These are phyloP conservation scores for Penicillium rolfsii DNA, from an alignment of 2,329 filamentous ascomycete genomes.

Conservation along the genomic window DNA sequence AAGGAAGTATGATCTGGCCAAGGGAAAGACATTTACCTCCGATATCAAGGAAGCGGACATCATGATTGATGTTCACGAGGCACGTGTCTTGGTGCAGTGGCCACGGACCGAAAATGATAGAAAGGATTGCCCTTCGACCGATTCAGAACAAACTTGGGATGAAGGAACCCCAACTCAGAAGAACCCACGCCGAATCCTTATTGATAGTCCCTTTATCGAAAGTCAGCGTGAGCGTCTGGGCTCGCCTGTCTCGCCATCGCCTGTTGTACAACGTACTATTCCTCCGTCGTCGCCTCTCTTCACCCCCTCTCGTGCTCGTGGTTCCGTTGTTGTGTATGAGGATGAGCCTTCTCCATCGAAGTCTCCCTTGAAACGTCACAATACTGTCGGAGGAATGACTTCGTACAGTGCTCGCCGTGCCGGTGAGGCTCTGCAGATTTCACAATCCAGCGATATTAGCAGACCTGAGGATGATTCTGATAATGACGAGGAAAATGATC, in stretches of 20 bases:
- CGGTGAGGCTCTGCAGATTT: conserved; percentile 39
- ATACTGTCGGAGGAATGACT: conserved; percentile 27
- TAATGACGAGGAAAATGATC: conserved; percentile 91
- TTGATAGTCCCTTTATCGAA: conserved; percentile 58
- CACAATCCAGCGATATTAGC: conserved; percentile 40
- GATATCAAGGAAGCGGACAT: conserved; percentile 87
- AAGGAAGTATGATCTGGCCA: conserved; percentile 79
- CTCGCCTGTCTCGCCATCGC: conserved; percentile 77
- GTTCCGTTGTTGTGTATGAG: conserved; percentile 69
- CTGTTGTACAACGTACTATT: conserved; percentile 54
- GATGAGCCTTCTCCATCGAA: conserved; percentile 65
- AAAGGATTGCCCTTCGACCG: conserved; percentile 56
- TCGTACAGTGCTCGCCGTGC: conserved; percentile 42
- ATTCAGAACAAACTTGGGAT: conserved; percentile 74
- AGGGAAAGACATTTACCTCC: conserved; percentile 87
- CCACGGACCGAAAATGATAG: conserved; percentile 59
- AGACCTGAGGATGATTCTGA: conserved; percentile 70
- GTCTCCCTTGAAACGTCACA: conserved; percentile 55
- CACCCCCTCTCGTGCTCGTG: conserved; percentile 50
- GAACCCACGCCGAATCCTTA: conserved; percentile 33
- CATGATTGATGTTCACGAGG: conserved; percentile 93
- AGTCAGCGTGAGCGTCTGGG: conserved; percentile 62
- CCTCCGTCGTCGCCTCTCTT: conserved; percentile 48
- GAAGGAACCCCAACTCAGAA: conserved; percentile 49
- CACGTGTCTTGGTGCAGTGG: conserved; percentile 87